Evolutionary conservation across 2,329 filamentous ascomycete species (phyloP).

Genomic region (Metarhizium rileyi): DNA sequence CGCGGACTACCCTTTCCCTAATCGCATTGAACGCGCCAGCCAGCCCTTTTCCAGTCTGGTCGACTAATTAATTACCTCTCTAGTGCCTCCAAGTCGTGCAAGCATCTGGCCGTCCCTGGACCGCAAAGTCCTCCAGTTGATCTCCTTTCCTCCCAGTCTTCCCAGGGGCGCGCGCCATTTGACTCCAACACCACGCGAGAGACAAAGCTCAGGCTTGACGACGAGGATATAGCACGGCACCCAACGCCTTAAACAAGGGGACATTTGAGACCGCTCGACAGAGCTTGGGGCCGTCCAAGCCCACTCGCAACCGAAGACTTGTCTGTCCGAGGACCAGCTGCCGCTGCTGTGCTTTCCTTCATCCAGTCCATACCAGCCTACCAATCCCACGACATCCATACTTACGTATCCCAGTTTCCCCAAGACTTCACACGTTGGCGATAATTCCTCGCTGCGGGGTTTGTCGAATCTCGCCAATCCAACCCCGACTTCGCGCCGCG

Average conservation of each 20-base stretch:
- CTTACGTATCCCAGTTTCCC: background rate
- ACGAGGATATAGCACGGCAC: background rate
- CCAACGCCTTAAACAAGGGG: background rate
- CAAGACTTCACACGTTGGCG: background rate
- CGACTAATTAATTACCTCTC: background rate
- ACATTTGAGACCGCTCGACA: too few species aligned
- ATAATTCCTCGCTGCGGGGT: background rate
- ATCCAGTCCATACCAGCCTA: background rate
- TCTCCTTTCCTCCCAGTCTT: background rate
- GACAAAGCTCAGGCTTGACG: background rate
- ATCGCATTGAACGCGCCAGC: too few species aligned
- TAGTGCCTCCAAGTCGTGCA: background rate
- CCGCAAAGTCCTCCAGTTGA: too few species aligned
- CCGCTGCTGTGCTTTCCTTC: background rate
- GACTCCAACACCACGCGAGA: background rate
- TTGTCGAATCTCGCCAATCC: slow-evolving; percentile 4
- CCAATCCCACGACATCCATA: background rate
- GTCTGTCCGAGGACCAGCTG: background rate
- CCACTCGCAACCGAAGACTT: background rate
- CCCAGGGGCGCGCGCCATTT: background rate
- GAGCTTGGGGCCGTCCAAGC: background rate
- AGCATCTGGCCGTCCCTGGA: background rate
- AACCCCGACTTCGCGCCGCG: slow-evolving; percentile 6
- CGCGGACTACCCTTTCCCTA: too few species aligned
- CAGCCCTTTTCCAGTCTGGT: background rate